phyloP scores from a whole-genome alignment of 441 rosid genomes.

The Pelargonium cotyledonis region DNA sequence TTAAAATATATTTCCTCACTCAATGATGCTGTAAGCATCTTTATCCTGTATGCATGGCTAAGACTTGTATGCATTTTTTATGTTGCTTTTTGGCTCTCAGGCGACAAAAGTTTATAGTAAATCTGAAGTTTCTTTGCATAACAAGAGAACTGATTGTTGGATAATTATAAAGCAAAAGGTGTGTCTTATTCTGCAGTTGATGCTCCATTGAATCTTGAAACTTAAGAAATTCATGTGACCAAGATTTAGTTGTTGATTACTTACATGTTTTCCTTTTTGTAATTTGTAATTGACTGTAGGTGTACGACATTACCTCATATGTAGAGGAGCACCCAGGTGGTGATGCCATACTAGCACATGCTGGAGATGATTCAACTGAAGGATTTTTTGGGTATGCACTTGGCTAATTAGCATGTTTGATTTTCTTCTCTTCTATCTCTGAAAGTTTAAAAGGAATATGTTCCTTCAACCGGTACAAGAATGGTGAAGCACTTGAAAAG shows the following conservation, averaged over 20 bases:
- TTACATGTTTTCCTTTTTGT: neutral
- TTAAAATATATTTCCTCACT: neutral
- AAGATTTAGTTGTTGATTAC: neutral
- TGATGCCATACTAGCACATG: conserved; percentile 79
- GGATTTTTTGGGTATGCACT: conserved; percentile 75
- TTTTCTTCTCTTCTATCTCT: neutral
- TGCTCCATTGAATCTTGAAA: conserved; percentile 10
- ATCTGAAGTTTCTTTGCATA: conserved; percentile 53
- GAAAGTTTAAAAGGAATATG: neutral
- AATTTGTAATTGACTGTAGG: conserved; percentile 30
- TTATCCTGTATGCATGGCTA: neutral
- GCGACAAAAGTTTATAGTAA: conserved; percentile 45
- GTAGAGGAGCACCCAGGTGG: conserved; percentile 98
- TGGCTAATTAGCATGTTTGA: conserved; percentile 11
- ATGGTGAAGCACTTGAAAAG: neutral
- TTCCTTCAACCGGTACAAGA: neutral
- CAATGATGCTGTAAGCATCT: neutral
- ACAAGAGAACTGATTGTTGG: conserved; percentile 91
- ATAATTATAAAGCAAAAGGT: conserved; percentile 75
- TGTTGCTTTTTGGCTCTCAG: conserved; percentile 22
- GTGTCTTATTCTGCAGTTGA: conserved; percentile 11
- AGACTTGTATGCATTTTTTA: neutral
- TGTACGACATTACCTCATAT: conserved; percentile 79
- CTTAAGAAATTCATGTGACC: neutral
- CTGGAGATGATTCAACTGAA: conserved; percentile 88